Base-by-base conservation (phyloP, 352 stramenopile species). In the Globisporangium irregulare region DNA sequence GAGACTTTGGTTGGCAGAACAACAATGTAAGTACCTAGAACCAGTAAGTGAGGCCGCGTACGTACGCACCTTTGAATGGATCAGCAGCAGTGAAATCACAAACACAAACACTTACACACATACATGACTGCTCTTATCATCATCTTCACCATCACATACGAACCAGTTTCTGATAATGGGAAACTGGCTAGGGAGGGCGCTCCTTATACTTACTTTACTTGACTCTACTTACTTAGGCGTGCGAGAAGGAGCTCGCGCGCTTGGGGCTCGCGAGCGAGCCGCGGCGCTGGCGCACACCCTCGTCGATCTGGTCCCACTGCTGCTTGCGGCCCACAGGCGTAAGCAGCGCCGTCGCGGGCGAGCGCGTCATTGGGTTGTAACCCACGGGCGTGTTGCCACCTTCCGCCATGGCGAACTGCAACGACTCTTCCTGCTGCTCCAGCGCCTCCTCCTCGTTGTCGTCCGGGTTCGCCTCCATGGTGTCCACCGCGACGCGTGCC, bases 291-390 rank as follows among this genome's bases (percentile, higher is more conserved):
- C 58, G 75, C 29, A 62, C 65, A 20, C 74, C 77, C n/a, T 84
- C 76, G 29, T 89, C 82, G 24, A 82, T 73, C 14, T 81, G 75
- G 36, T 90, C 82, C 81, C 81, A 91, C 63, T 85, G 80, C 59
- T 75, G 75, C 60, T 73, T 70, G 36, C 80, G 78, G 50, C 72
- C 73, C 34, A 77, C 84, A 0, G 82, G 84, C 24, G 81, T 92
- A 59, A 89, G 74, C 41, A 91, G 70, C 60, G 69, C 75, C n/a
- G 77, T 83, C 53, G 76, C 75, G 8, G 84, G 82, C 32, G 84
- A 92, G 4, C 74, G 73, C 61, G 81, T 70, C 25, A 87, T 75
- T 0, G 77, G 72, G 4, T 71, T 75, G 54, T 78, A 69, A 38
- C 77, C 81, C 20, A 80, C 70, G 25, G 80, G 80, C 0, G 83